Evolutionary conservation across 1,139 yeast genomes (phyloP), one percentile per base, ranked within the genome.

Genomic region (Suhomyces ambrosiae): DNA sequence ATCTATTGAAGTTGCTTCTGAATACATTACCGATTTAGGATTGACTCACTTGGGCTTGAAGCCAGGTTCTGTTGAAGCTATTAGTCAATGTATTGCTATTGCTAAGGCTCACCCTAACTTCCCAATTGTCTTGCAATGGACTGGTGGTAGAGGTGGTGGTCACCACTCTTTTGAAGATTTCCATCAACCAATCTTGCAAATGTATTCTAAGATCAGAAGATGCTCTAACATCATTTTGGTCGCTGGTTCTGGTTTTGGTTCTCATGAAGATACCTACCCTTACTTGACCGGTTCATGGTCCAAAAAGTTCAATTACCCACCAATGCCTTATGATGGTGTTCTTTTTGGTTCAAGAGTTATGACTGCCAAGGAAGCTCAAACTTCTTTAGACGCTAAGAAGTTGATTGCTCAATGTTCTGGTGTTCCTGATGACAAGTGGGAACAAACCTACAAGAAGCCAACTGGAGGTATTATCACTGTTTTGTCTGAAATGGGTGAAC

Each of bases 81-180:
- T 92, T 54, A 75, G 82, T 49, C 94, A 86, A 64, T 88, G 82
- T 49, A 82, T 92, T 54, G 70, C 84, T 43, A 92, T 92, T 60
- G 98, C 99, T 35, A 89, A 87, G 63, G 90, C 95, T 37, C 95
- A 90, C 68, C 98, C 98, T 52, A 71, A 63, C 45, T 92, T 94
- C 89, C 98, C 98, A 49, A 87, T 92, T 57, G 90, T 92, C 41
- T 74, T 92, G 55, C 98, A 92, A 76, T 92, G 99, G 99, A 92
- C 99, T 48, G 98, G 97, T 78, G 99, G 99, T 65, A 90, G 99
- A 79, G 99, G 97, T 72, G 99, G 99, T 78, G 99, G 99, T 60
- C 99, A 92, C 65, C 99, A 92, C 68, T 90, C 97, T 41, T 92
- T 82, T 61, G 99, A 92, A 75, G 98, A 92, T 70, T 89, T 90